phyloP scores from a whole-genome alignment of 495 filamentous ascomycete species.

The Lentithecium fluviatile region DNA sequence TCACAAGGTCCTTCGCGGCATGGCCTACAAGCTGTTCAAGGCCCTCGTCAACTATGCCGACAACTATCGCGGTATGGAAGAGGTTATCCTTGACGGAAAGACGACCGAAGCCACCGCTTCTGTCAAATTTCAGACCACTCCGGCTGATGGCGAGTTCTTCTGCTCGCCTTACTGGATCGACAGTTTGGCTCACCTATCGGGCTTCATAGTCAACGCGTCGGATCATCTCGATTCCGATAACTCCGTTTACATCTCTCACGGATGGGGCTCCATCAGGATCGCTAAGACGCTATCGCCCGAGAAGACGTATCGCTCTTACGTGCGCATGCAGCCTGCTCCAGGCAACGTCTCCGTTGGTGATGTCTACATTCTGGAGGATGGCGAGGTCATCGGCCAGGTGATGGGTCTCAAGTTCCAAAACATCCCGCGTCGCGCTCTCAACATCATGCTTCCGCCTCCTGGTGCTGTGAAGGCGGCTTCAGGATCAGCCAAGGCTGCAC shows the following conservation, averaged over 20 bases:
- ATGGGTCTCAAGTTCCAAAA: constrained; percentile 49
- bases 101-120: constrained; percentile 47
- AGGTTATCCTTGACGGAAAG: constrained; percentile 47
- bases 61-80: constrained; percentile 47
- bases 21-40: constrained; percentile 53
- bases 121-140: constrained; percentile 47
- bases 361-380: constrained; percentile 48
- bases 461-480: constrained; percentile 25
- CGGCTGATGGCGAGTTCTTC: constrained; percentile 47
- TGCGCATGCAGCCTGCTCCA: constrained; percentile 47
- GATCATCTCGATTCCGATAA: constrained; percentile 49
- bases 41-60: constrained; percentile 46
- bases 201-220: constrained; percentile 56
- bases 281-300: constrained; percentile 41
- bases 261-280: constrained; percentile 46
- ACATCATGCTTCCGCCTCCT: constrained; percentile 44
- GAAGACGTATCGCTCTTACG: constrained; percentile 46
- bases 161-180: constrained; percentile 53
- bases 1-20: constrained; percentile 48
- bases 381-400: constrained; percentile 45
- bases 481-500: constrained; percentile 8
- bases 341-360: constrained; percentile 46
- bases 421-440: constrained; percentile 46
- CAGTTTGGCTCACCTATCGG: constrained; percentile 50
- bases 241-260: constrained; percentile 50